Percentiles rank a stretch among this genome's conserved stretches.
Conservation (phyloP, 768 basidiomycete species). For the Flagelloscypha sp. region DNA sequence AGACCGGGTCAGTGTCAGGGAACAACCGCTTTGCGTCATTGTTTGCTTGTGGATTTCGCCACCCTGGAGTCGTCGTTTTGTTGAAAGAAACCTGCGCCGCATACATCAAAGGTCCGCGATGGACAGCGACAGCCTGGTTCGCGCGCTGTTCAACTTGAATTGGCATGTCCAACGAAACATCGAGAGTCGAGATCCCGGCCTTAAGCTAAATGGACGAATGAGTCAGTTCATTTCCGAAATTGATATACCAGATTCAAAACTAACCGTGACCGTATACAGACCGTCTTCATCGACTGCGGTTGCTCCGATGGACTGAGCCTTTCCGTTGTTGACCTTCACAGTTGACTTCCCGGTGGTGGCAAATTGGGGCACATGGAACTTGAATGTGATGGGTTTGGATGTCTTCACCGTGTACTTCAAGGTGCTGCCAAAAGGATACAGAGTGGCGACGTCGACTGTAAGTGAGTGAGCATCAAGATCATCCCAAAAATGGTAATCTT, state of each 20-base stretch:
- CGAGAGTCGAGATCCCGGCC: slow-evolving; percentile 22
- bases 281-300: slow-evolving; percentile 23
- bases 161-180: slow-evolving; percentile 24
- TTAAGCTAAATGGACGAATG: slow-evolving; percentile 7
- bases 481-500: slow-evolving; percentile 1
- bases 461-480: background rate
- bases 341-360: slow-evolving; percentile 28
- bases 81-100: slow-evolving; percentile 29
- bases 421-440: slow-evolving; percentile 32
- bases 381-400: slow-evolving; percentile 24
- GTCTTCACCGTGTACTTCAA: slow-evolving; percentile 29
- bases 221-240: too few species aligned
- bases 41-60: slow-evolving; percentile 30
- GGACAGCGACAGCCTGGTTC: slow-evolving; percentile 29
- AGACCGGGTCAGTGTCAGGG: background rate
- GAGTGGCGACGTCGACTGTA: slow-evolving; percentile 26
- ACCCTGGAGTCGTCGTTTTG: slow-evolving; percentile 23
- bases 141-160: slow-evolving; percentile 25
- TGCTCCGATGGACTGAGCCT: slow-evolving; percentile 15
- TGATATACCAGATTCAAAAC: slow-evolving; percentile 10
- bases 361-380: slow-evolving; percentile 31
- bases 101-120: slow-evolving; percentile 29
- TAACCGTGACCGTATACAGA: slow-evolving; percentile 25
- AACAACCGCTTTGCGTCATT: slow-evolving; percentile 21
- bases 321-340: slow-evolving; percentile 22